Conservation (phyloP, 2,329 filamentous ascomycete species). For the Fusarium tjaetaba region DNA sequence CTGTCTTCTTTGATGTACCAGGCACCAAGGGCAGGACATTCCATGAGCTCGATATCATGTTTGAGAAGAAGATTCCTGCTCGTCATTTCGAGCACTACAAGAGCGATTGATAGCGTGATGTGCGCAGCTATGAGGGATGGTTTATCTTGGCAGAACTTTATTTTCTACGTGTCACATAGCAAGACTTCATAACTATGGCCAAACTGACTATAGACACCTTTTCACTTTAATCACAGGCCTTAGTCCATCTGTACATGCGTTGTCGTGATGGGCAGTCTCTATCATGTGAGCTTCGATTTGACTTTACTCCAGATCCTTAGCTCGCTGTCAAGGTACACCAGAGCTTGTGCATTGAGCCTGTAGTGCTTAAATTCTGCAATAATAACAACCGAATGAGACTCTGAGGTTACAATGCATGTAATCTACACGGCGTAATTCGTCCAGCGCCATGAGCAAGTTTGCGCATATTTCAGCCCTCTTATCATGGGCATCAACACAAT, state of each 20-base stretch:
- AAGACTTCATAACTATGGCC: no score
- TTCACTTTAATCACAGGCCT: background rate
- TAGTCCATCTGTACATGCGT: fast-evolving
- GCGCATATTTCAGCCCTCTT: background rate
- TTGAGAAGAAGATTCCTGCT: constrained; percentile 4
- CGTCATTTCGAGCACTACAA: background rate
- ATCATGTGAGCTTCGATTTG: background rate
- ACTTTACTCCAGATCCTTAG: background rate
- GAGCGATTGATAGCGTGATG: background rate
- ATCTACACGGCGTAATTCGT: fast-evolving
- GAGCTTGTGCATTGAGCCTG: background rate
- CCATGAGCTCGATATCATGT: constrained; percentile 10
- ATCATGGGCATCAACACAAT: fast-evolving
- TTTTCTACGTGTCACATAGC: no score
- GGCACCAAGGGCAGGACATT: constrained; percentile 12
- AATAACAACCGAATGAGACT: fast-evolving
- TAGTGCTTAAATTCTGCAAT: fast-evolving
- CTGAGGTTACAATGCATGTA: background rate
- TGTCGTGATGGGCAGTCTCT: background rate
- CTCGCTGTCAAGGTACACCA: fast-evolving
- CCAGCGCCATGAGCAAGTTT: background rate
- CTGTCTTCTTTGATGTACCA: constrained; percentile 9
- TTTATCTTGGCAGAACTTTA: no score
- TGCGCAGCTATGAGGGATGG: no score
- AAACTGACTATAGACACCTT: fast-evolving